Base-by-base conservation (phyloP, 2,329 filamentous ascomycete species). In the Calonectria henricotiae region DNA sequence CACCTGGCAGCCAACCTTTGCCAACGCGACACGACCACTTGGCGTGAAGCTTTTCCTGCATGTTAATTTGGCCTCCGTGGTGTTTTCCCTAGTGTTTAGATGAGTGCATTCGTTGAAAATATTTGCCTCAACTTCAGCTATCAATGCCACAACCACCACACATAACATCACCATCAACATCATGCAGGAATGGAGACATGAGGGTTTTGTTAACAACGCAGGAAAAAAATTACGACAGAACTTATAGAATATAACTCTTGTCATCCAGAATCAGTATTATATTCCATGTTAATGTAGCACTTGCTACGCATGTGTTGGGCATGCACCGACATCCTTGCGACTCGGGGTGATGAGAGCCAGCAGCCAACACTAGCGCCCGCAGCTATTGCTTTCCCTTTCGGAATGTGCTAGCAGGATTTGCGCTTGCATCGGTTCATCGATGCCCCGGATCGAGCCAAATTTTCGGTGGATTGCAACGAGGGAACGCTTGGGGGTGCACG, bases 11-110 rank as follows among this genome's bases (percentile, higher is more conserved):
- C 68, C 66, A 64, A 23, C 54, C 39, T 27, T 51, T 20, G 43
- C 41, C 51, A 55, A 37, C 47, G 13, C 17, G 20, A 35, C 25
- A 25, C 51, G 54, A 11, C 32, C 51, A 23, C 58, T 58, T 0
- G 25, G 62, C 51, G 30, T 67, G 72, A 77, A 60, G 71, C 65
- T 46, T 54, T 72, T 58, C 20, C 9, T 17, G 43, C n/a, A 6
- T 27, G 7, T 41, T 32, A 44, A 67, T 68, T 43, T 8, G n/a
- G 13, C 13, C n/a, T 62, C 20, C 27, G 20, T 39, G 70, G 69
- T 62, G 5, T 23, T 60, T 75, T 63, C 11, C 5, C 5, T 27
- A 47, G 70, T 76, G 73, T 72, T 74, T 68, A 54, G 67, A 67
- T 47, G 15, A 15, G 27, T 15, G 51, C 62, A n/a, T 7, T 20